Evolutionary conservation across 1,284 basidiomycete genomes (phyloP).

Genomic region (Phylloporus sp.): DNA sequence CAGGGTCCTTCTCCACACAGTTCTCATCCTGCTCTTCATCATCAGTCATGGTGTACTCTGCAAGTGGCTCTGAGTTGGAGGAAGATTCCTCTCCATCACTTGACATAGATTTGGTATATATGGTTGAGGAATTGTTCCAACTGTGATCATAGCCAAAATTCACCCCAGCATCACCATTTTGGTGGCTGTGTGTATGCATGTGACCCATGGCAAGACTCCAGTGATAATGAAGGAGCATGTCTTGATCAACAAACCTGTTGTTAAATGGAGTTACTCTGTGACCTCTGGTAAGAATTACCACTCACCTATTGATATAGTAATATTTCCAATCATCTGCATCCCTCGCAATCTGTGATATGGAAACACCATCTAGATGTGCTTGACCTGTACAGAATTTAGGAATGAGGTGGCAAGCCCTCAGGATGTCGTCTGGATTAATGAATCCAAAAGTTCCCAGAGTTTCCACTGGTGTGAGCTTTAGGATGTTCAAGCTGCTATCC

Average conservation of each 20-base stretch:
- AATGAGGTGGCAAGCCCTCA: background rate
- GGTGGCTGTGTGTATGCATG: background rate
- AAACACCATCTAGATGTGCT: background rate
- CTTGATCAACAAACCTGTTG: background rate
- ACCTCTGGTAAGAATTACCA: background rate
- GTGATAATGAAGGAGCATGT: background rate
- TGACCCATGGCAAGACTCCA: background rate
- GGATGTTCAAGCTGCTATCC: background rate
- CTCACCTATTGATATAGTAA: background rate
- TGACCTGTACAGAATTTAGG: background rate
- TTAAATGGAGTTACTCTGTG: background rate
- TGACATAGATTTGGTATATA: background rate
- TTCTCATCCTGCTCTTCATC: background rate
- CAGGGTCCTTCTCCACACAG: background rate
- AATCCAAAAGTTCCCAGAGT: background rate
- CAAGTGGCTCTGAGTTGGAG: background rate
- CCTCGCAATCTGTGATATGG: background rate
- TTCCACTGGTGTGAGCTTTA: background rate
- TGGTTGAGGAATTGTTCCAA: background rate
- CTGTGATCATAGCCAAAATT: background rate
- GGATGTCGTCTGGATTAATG: background rate
- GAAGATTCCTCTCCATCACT: background rate
- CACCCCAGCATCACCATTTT: background rate
- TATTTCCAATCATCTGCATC: background rate
- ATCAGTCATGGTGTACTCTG: background rate